Percentiles rank a stretch among this genome's conserved stretches.
Conservation (phyloP, 768 basidiomycete genomes). For the Lentinula aciculospora region DNA sequence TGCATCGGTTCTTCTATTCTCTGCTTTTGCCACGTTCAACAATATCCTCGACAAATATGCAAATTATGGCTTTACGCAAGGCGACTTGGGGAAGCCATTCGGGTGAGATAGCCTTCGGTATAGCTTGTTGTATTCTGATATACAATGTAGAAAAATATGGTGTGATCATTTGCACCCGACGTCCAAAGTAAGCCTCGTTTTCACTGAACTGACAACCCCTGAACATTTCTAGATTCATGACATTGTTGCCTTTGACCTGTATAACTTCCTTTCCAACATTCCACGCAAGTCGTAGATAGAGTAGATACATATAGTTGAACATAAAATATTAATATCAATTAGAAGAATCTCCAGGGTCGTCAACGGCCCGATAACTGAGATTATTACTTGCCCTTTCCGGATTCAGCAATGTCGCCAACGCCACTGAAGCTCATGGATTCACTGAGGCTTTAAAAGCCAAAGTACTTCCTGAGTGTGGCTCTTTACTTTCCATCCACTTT, state of each 20-base stretch:
- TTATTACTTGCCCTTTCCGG: neutral
- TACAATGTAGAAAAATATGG: conserved; percentile 37
- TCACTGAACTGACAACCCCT: neutral
- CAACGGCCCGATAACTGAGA: neutral
- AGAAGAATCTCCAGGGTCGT: too few species aligned
- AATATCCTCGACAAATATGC: conserved; percentile 40
- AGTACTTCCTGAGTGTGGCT: neutral
- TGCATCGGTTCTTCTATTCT: conserved; percentile 42
- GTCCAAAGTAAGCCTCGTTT: conserved; percentile 17
- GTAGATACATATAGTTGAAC: neutral
- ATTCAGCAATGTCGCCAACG: neutral
- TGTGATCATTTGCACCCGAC: conserved; percentile 50
- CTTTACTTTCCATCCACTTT: neutral
- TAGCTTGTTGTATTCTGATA: neutral
- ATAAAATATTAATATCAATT: too few species aligned
- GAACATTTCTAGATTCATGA: conserved; percentile 30
- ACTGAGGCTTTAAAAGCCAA: neutral
- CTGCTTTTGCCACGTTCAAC: conserved; percentile 40
- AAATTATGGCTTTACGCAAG: conserved; percentile 29
- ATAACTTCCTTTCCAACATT: conserved; percentile 26
- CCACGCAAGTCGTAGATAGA: neutral
- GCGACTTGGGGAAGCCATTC: conserved; percentile 22
- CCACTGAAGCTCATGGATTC: neutral
- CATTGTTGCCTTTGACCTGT: conserved; percentile 37
- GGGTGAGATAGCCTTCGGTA: neutral